phyloP scores from a whole-genome alignment of 2,329 filamentous ascomycete genomes.

The Ceratocystiopsis sp. region DNA sequence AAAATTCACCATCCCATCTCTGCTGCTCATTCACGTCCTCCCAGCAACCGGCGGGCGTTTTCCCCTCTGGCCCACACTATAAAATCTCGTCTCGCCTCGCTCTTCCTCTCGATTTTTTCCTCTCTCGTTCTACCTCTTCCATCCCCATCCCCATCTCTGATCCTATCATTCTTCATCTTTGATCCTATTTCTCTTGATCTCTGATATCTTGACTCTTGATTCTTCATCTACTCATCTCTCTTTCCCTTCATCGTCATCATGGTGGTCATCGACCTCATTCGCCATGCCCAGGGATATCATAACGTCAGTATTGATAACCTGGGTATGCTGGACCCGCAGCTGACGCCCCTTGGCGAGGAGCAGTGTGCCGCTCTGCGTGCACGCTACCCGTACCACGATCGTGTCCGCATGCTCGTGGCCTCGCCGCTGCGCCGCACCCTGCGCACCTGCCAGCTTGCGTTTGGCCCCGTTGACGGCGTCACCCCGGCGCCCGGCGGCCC shows the following conservation, averaged over 20 bases:
- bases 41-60: too few species aligned
- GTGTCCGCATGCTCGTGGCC: conserved; percentile 54
- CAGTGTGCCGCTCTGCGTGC: conserved; percentile 52
- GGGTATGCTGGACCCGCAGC: conserved; percentile 54
- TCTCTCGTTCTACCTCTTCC: conserved; percentile 30
- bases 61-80: too few species aligned
- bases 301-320: conserved; percentile 59
- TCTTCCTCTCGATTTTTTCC: too few species aligned
- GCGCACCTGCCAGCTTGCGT: conserved; percentile 56
- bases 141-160: conserved; percentile 55
- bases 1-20: too few species aligned
- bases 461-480: conserved; percentile 35
- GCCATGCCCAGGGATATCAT: conserved; percentile 66
- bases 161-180: conserved; percentile 33
- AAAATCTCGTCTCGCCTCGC: too few species aligned
- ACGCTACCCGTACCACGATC: conserved; percentile 46
- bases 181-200: conserved; percentile 37
- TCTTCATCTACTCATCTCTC: neutral
- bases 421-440: conserved; percentile 71
- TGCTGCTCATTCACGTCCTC: too few species aligned
- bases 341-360: conserved; percentile 57
- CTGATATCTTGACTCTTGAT: conserved; percentile 53
- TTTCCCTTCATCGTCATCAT: conserved; percentile 1
- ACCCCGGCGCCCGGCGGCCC: conserved; percentile 26
- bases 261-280: conserved; percentile 41